Percentiles rank a stretch among this genome's conserved stretches.
Evolutionary conservation across 495 filamentous ascomycete genomes (phyloP).

Genomic region (Lasiosphaeria miniovina): DNA sequence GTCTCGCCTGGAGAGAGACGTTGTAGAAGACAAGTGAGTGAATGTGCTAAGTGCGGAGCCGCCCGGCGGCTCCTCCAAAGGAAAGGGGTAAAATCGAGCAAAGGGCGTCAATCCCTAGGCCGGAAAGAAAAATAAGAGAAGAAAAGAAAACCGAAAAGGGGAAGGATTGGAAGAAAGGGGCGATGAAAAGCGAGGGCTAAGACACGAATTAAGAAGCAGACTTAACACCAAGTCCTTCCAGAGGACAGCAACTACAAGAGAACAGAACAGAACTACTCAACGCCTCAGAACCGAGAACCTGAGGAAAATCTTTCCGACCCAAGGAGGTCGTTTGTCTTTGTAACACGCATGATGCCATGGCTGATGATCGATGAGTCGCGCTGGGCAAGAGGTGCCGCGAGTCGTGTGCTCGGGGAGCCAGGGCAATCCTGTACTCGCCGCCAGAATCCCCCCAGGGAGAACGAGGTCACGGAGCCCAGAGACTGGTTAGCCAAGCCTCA

Average conservation of each 20-base stretch:
- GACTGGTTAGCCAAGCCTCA: background rate
- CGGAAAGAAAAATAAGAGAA: slow-evolving; percentile 16
- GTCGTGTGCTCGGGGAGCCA: slow-evolving; percentile 18
- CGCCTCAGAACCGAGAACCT: slow-evolving; percentile 10
- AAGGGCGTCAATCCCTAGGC: background rate
- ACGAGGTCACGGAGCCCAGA: background rate
- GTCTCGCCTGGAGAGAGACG: background rate
- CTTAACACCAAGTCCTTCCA: background rate
- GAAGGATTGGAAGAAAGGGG: slow-evolving; percentile 24
- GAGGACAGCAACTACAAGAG: background rate
- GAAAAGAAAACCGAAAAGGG: slow-evolving; percentile 19
- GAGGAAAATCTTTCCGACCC: slow-evolving; percentile 6
- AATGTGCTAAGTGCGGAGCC: background rate
- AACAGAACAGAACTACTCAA: background rate
- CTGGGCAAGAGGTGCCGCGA: slow-evolving; percentile 17
- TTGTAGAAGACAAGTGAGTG: background rate
- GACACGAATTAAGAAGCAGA: slow-evolving; percentile 1
- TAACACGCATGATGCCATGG: slow-evolving; percentile 19
- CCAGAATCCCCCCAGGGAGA: too few species aligned
- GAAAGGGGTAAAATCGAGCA: slow-evolving; percentile 19
- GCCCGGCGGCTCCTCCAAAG: background rate
- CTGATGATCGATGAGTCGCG: slow-evolving; percentile 10
- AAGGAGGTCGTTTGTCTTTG: slow-evolving; percentile 15
- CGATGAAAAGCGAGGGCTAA: background rate
- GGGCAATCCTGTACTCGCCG: background rate